A percentile compares a stretch with the other conserved stretches of the same genome.
phyloP scores from a whole-genome alignment of 192 early-diverging fungal genomes.

The Umbelopsis sp. region DNA sequence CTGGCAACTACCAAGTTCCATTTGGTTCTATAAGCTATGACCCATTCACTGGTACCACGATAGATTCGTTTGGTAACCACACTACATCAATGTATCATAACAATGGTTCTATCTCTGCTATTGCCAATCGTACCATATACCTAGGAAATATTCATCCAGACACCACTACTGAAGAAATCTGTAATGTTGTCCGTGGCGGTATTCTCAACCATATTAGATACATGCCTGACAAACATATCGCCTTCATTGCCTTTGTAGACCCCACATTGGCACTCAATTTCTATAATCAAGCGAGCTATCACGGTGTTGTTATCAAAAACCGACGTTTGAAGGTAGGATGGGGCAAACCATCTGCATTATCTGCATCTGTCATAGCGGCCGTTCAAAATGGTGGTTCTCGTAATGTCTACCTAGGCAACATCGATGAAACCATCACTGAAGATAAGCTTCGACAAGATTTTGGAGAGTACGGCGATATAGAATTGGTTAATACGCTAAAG shows the following conservation, averaged over 20 bases:
- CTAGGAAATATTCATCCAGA: conserved; percentile 80
- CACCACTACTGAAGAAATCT: conserved; percentile 78
- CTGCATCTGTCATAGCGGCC: conserved; percentile 55
- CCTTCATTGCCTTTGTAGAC: conserved; percentile 86
- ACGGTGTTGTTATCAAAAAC: conserved; percentile 70
- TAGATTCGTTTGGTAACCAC: conserved; percentile 40
- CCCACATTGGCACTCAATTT: conserved; percentile 67
- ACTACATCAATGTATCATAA: conserved; percentile 27
- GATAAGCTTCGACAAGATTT: conserved; percentile 79
- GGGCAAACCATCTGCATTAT: conserved; percentile 70
- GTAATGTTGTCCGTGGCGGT: conserved; percentile 87
- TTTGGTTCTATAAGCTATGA: conserved; percentile 39
- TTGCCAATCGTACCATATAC: conserved; percentile 82
- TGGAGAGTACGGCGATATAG: conserved; percentile 83
- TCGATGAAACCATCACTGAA: conserved; percentile 65
- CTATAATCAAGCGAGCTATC: conserved; percentile 55
- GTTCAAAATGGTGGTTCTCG: conserved; percentile 69
- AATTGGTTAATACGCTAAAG: conserved; percentile 78
- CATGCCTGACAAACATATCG: conserved; percentile 76
- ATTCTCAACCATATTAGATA: conserved; percentile 79
- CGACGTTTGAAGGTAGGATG: conserved; percentile 81
- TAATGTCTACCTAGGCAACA: conserved; percentile 80
- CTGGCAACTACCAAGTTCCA: conserved; percentile 24
- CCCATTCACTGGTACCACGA: conserved; percentile 31
- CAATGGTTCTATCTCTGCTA: conserved; percentile 31